Evolutionary conservation across 2,329 filamentous ascomycete species (phyloP).

Genomic region (Raffaelea arxii): DNA sequence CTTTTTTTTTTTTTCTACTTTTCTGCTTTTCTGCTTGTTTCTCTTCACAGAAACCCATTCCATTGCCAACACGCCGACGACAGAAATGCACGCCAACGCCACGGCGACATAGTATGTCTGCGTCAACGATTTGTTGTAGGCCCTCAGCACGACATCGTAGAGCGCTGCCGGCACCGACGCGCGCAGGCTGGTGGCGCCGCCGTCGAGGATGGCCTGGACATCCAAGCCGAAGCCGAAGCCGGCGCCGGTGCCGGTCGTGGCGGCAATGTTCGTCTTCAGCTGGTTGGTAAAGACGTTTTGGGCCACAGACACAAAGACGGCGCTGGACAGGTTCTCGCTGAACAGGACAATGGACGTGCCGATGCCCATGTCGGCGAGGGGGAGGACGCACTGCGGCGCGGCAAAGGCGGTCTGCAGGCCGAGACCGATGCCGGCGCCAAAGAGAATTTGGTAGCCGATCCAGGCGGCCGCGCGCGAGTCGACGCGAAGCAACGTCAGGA

Average conservation of each 20-base stretch:
- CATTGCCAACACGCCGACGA: conserved; percentile 18
- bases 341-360: conserved; percentile 19
- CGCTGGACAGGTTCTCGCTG: conserved; percentile 14
- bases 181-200: conserved; percentile 14
- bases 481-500: conserved; percentile 13
- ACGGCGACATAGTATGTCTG: conserved; percentile 7
- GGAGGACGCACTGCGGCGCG: conserved; percentile 17
- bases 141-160: conserved; percentile 10
- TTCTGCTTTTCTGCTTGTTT: conserved; percentile 23
- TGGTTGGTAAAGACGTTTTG: conserved; percentile 16
- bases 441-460: conserved; percentile 17
- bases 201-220: conserved; percentile 10
- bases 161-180: conserved; percentile 6
- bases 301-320: conserved; percentile 15
- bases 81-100: background rate
- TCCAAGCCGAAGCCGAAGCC: conserved; percentile 13
- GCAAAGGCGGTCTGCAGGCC: conserved; percentile 17
- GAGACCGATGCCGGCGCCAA: conserved; percentile 18
- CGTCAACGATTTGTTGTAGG: conserved; percentile 21
- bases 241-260: conserved; percentile 12
- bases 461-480: conserved; percentile 10
- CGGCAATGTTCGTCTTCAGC: conserved; percentile 11
- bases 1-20: background rate
- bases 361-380: conserved; percentile 15
- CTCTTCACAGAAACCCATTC: conserved; percentile 35